A percentile compares a stretch with the other conserved stretches of the same genome.
Conservation (phyloP, 805 yeast genomes). For the Lipomyces mesembrius region DNA sequence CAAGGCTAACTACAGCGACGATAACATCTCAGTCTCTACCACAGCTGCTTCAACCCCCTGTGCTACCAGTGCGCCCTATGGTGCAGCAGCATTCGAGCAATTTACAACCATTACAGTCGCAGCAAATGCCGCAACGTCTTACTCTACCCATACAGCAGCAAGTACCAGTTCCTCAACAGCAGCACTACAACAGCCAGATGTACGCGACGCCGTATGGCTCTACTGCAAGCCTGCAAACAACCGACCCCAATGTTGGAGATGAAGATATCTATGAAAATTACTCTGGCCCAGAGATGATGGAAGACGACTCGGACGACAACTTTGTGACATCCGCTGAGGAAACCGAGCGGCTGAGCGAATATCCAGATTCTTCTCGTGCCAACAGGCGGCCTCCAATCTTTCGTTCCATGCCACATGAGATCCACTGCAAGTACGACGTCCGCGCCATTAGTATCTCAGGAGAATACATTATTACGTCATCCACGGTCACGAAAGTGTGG, state of each 20-base stretch:
- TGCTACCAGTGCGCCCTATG: not conserved
- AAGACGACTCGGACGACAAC: conserved; percentile 33
- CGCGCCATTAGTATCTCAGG: conserved; percentile 38
- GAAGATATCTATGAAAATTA: conserved; percentile 14
- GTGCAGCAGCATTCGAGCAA: not conserved
- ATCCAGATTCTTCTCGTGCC: conserved; percentile 44
- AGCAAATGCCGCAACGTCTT: not conserved
- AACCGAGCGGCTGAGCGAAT: conserved; percentile 23
- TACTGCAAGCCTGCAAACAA: conserved; percentile 7
- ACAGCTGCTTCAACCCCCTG: conserved; percentile 2
- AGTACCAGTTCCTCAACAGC: not conserved
- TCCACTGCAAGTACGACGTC: conserved; percentile 39
- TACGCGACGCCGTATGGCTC: conserved; percentile 9
- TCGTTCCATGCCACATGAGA: conserved; percentile 38
- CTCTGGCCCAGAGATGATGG: conserved; percentile 17
- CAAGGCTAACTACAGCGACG: not conserved
- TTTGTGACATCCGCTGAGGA: conserved; percentile 21
- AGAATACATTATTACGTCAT: conserved; percentile 36
- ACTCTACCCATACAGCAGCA: not conserved
- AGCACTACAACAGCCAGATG: not conserved
- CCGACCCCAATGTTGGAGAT: conserved; percentile 8
- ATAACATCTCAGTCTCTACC: not conserved
- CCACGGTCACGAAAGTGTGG: conserved; percentile 38
- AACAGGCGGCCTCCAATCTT: conserved; percentile 44
- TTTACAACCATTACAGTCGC: conserved; percentile 6